Base-by-base conservation (phyloP, 2,329 filamentous ascomycete genomes). In the Pestalotiopsis sp. region DNA sequence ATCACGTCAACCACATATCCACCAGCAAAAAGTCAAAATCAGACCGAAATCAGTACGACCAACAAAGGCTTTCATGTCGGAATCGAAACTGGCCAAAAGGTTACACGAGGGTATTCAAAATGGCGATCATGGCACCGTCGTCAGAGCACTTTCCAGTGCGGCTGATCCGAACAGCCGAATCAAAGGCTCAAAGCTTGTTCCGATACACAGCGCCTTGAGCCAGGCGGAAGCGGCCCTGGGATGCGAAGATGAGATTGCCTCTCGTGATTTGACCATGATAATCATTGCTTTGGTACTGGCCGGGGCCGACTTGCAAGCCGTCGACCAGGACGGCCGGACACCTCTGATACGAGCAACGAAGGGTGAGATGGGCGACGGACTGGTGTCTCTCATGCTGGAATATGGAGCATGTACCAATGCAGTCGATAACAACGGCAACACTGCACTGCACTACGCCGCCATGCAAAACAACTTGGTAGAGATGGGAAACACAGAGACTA, bases 391-490 rank as follows among this genome's bases (percentile, higher is more conserved):
- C 38, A 71, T 75, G 72, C 49, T 75, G 57, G 73, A 73, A 38
- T 72, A 67, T n/a, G 71, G 71, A n/a, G 69, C 70, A 38, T 52
- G 59, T 13, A 69, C 69, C 17, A 71, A 73, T 25, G 69, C 68
- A 6, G 71, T 63, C 12, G 73, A 75, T 59, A 70, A 69, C 20
- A 59, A 73, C 38, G 68, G 39, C 45, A 74, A 73, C 38, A 73
- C 72, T 14, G 71, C 73, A 56, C 71, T 75, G 13, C 72, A 73
- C 36, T 64, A 74, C 38, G 73, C 73, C 5, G 72, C 73, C 20
- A 69, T 70, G 66, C 72, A 71, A 41, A 58, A 66, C 4, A 56
- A 71, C 2, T 70, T 68, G 7, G 57, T 69, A 3, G 73, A 73
- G 41, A 70, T 70, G 70, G 66, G 68, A 9, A 75, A 74, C 38